These are phyloP conservation scores for Suillus alpinus DNA, from an alignment of 768 basidiomycete species.

Conservation along the genomic window DNA sequence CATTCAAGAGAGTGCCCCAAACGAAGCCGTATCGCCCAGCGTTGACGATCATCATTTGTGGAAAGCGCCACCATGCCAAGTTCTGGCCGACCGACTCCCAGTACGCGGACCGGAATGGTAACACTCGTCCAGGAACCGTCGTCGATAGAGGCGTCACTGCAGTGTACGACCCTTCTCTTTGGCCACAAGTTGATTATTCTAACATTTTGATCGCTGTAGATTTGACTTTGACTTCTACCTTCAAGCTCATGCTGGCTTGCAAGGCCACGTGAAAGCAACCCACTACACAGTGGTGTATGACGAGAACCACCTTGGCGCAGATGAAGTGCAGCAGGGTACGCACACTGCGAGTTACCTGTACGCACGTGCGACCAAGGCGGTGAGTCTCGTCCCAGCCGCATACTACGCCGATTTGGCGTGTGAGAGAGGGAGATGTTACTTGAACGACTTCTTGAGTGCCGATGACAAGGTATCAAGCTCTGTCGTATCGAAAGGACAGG, in stretches of 20 bases:
- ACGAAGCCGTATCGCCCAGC: constrained; percentile 53
- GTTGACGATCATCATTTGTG: constrained; percentile 76
- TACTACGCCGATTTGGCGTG: constrained; percentile 84
- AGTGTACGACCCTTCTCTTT: constrained; percentile 40
- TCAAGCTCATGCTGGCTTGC: constrained; percentile 72
- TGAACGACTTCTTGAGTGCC: constrained; percentile 65
- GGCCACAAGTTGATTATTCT: constrained; percentile 10
- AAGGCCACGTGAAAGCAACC: constrained; percentile 69
- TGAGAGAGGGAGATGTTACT: constrained; percentile 72
- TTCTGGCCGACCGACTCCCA: constrained; percentile 54
- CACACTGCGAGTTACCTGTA: constrained; percentile 72
- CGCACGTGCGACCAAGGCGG: constrained; percentile 80
- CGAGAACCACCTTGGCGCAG: constrained; percentile 64
- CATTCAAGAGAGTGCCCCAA: constrained; percentile 48
- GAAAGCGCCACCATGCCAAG: constrained; percentile 62
- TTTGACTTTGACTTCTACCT: constrained; percentile 69
- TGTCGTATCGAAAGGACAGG: constrained; percentile 33
- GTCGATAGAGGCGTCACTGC: constrained; percentile 77
- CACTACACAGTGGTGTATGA: constrained; percentile 83
- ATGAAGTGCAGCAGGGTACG: constrained; percentile 72
- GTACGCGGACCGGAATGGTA: constrained; percentile 63
- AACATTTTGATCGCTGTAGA: constrained; percentile 24
- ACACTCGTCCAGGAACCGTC: constrained; percentile 77
- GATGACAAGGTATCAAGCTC: constrained; percentile 46
- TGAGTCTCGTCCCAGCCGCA: constrained; percentile 76